These are phyloP conservation scores for Picea sitchensis DNA, from an alignment of 75 land plant species.

Conservation along the genomic window DNA sequence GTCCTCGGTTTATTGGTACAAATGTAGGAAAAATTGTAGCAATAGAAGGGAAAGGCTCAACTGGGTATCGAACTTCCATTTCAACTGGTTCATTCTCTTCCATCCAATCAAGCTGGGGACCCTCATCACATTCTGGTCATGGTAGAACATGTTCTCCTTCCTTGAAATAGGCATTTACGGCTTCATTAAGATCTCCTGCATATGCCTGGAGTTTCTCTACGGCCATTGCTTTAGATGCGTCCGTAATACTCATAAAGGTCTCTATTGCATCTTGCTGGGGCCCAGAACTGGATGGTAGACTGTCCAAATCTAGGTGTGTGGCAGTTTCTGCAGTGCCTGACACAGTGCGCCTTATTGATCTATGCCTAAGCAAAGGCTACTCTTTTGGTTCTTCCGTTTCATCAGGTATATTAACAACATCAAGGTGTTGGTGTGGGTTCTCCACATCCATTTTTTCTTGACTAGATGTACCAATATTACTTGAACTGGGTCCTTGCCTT, in stretches of 20 bases:
- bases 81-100: constrained; percentile 54
- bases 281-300: constrained; percentile 28
- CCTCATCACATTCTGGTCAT: constrained; percentile 10
- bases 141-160: constrained; percentile 41
- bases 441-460: constrained; percentile 17
- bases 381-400: constrained; percentile 63
- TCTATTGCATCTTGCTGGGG: constrained; percentile 54
- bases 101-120: constrained; percentile 46
- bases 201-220: constrained; percentile 49
- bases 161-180: constrained; percentile 60
- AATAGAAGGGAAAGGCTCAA: constrained; percentile 10
- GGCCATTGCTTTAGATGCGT: constrained; percentile 58
- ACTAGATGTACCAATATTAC: constrained; percentile 9
- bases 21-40: constrained; percentile 27
- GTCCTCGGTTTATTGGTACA: constrained; percentile 27
- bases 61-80: constrained; percentile 9
- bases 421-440: not conserved
- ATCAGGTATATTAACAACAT: constrained; percentile 24
- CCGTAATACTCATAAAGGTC: constrained; percentile 81
- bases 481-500: constrained; percentile 15
- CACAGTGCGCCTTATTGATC: constrained; percentile 18
- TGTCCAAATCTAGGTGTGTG: constrained; percentile 11
- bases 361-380: constrained; percentile 53
- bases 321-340: constrained; percentile 24
- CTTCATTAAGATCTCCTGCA: constrained; percentile 69